phyloP scores from a whole-genome alignment of 2,329 filamentous ascomycete genomes.

The Metarhizium album region DNA sequence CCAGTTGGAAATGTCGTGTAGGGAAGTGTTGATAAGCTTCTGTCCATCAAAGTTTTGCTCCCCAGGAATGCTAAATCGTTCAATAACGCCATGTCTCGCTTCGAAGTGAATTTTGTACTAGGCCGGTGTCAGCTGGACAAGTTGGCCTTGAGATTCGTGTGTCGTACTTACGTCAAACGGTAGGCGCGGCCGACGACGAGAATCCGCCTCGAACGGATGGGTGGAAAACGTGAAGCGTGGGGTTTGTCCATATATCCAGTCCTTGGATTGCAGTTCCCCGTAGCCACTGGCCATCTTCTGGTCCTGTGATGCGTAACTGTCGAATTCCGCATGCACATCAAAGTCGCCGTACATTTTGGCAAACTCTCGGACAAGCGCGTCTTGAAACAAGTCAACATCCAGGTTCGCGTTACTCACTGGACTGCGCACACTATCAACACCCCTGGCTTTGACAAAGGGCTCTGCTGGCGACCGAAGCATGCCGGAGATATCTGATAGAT shows the following conservation, averaged over 20 bases:
- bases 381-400: conserved; percentile 32
- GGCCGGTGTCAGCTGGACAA: not conserved
- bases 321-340: conserved; percentile 29
- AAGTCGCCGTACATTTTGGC: conserved; percentile 47
- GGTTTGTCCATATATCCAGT: conserved; percentile 80
- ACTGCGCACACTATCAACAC: conserved; percentile 85
- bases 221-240: conserved; percentile 69
- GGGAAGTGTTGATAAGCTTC: not conserved
- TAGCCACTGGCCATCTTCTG: conserved; percentile 34
- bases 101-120: conserved; percentile 26
- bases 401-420: conserved; percentile 69
- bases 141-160: no score
- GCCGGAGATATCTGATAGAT: conserved; percentile 56
- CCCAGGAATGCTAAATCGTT: conserved; percentile 20
- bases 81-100: conserved; percentile 26
- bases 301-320: conserved; percentile 37
- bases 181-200: conserved; percentile 40
- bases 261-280: conserved; percentile 37
- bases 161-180: conserved; percentile 32
- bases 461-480: conserved; percentile 72
- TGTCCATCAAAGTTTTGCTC: not conserved
- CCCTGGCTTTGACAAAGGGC: conserved; percentile 65
- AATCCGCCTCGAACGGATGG: conserved; percentile 46
- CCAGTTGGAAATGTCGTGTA: conserved; percentile 19
- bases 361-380: conserved; percentile 56